These are phyloP conservation scores for Hibiscus syriacus DNA, from an alignment of 345 rosid genomes.

Conservation along the genomic window DNA sequence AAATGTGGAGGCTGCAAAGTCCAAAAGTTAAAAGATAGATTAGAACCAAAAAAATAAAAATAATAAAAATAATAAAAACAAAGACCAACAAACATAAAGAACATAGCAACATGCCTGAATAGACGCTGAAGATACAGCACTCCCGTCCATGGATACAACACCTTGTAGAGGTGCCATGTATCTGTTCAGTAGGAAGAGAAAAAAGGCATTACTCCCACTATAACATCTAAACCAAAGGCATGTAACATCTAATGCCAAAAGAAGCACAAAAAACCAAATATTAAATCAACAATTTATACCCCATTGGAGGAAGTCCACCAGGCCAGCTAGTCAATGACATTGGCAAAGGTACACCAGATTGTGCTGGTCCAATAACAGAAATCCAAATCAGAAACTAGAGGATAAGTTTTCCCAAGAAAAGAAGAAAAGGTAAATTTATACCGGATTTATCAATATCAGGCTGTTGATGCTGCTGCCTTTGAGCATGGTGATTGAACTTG, in stretches of 20 bases:
- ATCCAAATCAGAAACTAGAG: conserved; percentile 6
- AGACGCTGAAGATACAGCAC: conserved; percentile 53
- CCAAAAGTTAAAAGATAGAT: not conserved
- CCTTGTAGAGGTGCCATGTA: conserved; percentile 89
- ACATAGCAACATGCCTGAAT: conserved; percentile 43
- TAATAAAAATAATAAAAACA: not conserved
- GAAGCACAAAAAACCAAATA: not conserved
- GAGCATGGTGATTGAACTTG: conserved; percentile 41
- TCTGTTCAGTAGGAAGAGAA: conserved; percentile 32
- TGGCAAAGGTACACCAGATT: conserved; percentile 51
- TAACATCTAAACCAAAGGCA: conserved; percentile 6
- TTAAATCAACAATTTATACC: conserved; percentile 36
- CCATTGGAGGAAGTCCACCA: conserved; percentile 90
- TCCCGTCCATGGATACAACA: conserved; percentile 77
- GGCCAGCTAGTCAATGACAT: conserved; percentile 85
- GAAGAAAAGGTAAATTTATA: conserved; percentile 8
- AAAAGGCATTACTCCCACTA: not conserved
- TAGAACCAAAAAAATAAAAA: too few relatives aligned
- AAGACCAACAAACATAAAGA: not conserved
- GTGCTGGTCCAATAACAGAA: conserved; percentile 40
- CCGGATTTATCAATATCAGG: conserved; percentile 49
- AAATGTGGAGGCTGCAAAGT: conserved; percentile 62
- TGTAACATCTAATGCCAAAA: conserved; percentile 1
- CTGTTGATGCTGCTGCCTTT: conserved; percentile 45
- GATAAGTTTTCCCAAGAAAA: not conserved